phyloP scores from a whole-genome alignment of 768 basidiomycete species.

The Serendipita sp. region DNA sequence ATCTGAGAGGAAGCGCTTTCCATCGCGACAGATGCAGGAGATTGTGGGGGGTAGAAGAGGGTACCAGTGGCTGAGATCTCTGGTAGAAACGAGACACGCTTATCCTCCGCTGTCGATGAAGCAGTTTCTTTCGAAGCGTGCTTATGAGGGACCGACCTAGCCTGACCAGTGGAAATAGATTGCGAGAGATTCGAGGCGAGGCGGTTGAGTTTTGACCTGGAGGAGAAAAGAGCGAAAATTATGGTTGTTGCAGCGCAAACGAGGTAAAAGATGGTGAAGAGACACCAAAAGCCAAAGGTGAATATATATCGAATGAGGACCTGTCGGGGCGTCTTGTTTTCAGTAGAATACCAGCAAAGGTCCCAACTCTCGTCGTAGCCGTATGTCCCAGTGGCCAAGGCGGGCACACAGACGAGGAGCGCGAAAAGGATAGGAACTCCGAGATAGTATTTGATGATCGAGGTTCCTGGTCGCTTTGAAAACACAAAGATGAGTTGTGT shows the following conservation, averaged over 20 bases:
- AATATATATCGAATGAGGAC: constrained; percentile 5
- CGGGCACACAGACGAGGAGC: constrained; percentile 6
- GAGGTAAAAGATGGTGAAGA: constrained; percentile 8
- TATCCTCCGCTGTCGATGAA: not conserved
- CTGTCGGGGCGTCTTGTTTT: not conserved
- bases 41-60: constrained; percentile 3
- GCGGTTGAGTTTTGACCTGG: not conserved
- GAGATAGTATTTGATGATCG: constrained; percentile 8
- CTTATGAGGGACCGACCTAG: not conserved
- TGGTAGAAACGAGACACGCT: not conserved
- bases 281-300: constrained; percentile 8
- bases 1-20: not conserved
- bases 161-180: not conserved
- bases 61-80: not conserved
- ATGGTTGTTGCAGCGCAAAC: constrained; percentile 1
- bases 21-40: not conserved
- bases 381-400: not conserved
- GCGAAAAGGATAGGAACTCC: constrained; percentile 2
- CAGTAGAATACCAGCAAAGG: constrained; percentile 7
- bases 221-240: constrained; percentile 2
- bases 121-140: not conserved
- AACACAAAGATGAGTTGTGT: constrained; percentile 8
- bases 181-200: not conserved
- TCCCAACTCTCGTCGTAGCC: constrained; percentile 7
- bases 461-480: constrained; percentile 5